A percentile compares a stretch with the other conserved stretches of the same genome.
Evolutionary conservation across 2,329 filamentous ascomycete species (phyloP).

Genomic region (Amesomyces nigricolor): DNA sequence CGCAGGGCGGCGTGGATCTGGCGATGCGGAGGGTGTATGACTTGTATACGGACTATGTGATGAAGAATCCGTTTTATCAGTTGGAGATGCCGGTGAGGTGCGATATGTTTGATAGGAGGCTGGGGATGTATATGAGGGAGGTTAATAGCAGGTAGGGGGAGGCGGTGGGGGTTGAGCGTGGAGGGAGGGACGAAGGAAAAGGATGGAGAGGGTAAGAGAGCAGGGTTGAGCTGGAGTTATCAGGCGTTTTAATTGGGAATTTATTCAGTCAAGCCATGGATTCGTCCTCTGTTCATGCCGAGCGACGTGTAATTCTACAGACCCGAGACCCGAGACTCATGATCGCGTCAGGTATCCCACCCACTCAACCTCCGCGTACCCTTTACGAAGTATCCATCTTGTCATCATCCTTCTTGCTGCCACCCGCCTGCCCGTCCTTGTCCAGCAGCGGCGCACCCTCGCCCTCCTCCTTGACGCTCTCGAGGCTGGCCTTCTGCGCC

Average conservation of each 20-base stretch:
- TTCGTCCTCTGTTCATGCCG: slow-evolving; percentile 2
- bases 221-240: slow-evolving; percentile 11
- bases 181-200: background rate
- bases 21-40: slow-evolving; percentile 86
- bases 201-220: background rate
- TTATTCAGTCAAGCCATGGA: background rate
- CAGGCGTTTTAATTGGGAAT: slow-evolving; percentile 8
- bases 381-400: slow-evolving; percentile 85
- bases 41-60: slow-evolving; percentile 92
- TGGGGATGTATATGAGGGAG: slow-evolving; percentile 73
- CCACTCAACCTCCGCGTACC: background rate
- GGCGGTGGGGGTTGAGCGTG: background rate
- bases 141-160: slow-evolving; percentile 52
- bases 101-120: slow-evolving; percentile 86
- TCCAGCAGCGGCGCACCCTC: slow-evolving; percentile 59
- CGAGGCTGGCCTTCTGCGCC: slow-evolving; percentile 49
- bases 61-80: slow-evolving; percentile 99
- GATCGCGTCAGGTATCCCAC: background rate
- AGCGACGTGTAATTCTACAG: slow-evolving; percentile 18
- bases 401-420: slow-evolving; percentile 45
- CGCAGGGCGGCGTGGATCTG: slow-evolving; percentile 79
- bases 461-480: slow-evolving; percentile 68
- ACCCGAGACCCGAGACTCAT: background rate
- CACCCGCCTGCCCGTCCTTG: slow-evolving; percentile 59
- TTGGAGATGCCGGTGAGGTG: slow-evolving; percentile 95